These are phyloP conservation scores for Leccinum ambiguum DNA, from an alignment of 1,284 basidiomycete genomes.

Conservation along the genomic window DNA sequence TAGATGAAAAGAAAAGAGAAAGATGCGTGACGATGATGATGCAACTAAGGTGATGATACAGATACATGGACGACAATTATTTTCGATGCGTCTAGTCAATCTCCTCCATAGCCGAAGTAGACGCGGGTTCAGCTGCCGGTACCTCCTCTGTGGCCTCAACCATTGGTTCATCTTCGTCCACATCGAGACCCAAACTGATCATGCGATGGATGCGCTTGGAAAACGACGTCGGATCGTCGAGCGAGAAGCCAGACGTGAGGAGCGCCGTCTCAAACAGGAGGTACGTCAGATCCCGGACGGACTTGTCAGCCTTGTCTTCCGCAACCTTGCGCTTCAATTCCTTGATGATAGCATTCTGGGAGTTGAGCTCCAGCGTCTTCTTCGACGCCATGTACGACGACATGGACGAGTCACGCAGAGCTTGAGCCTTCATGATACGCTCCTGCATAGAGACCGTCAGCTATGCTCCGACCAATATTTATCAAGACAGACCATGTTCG, in stretches of 20 bases:
- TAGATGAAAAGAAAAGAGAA: constrained; percentile 3
- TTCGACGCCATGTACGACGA: constrained; percentile 99
- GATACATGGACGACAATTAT: constrained; percentile 19
- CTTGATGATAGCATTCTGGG: constrained; percentile 92
- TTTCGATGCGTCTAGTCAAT: constrained; percentile 58
- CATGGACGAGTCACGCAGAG: constrained; percentile 98
- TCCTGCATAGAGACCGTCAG: constrained; percentile 48
- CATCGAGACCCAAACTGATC: constrained; percentile 86
- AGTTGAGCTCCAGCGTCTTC: constrained; percentile 99
- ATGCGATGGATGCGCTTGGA: constrained; percentile 97
- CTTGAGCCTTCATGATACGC: constrained; percentile 99
- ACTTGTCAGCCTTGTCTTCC: constrained; percentile 98
- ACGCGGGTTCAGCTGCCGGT: constrained; percentile 51
- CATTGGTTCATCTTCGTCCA: constrained; percentile 67
- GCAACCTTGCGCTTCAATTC: constrained; percentile 94
- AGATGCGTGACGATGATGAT: constrained; percentile 23
- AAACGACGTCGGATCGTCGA: constrained; percentile 95
- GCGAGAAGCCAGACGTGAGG: constrained; percentile 91
- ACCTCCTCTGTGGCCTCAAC: constrained; percentile 31
- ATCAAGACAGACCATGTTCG: constrained; percentile 80
- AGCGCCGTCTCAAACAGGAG: constrained; percentile 97
- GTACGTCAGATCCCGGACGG: constrained; percentile 94
- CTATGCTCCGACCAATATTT: not conserved
- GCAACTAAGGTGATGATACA: constrained; percentile 32
- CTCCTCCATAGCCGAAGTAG: constrained; percentile 83